Conservation (phyloP, 768 basidiomycete genomes). For the Naganishia vishniacii region DNA sequence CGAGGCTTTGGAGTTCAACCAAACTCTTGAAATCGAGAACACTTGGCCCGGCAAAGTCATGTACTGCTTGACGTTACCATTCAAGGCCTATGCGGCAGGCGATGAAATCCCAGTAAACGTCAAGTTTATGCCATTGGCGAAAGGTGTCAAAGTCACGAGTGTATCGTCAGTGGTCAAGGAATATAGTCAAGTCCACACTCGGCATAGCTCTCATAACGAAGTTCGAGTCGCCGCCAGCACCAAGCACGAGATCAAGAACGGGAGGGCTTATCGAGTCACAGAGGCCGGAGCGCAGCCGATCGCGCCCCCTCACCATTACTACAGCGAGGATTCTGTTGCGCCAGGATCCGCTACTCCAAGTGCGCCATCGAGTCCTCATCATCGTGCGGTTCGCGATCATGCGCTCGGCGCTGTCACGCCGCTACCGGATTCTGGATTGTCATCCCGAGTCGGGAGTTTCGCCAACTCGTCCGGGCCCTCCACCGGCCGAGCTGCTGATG, state of each 20-base stretch:
- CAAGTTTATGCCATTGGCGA: slow-evolving; percentile 79
- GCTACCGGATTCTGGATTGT: slow-evolving; percentile 20
- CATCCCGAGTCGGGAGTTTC: slow-evolving; percentile 14
- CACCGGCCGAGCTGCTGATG: not conserved
- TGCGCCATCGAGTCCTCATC: slow-evolving; percentile 23
- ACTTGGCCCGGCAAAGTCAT: slow-evolving; percentile 97
- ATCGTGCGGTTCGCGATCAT: slow-evolving; percentile 16
- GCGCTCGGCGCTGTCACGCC: slow-evolving; percentile 4
- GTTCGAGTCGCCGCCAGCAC: slow-evolving; percentile 59
- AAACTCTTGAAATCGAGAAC: slow-evolving; percentile 82
- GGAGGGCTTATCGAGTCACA: slow-evolving; percentile 42
- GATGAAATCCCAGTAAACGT: slow-evolving; percentile 73
- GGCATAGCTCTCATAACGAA: slow-evolving; percentile 58
- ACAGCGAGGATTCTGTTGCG: slow-evolving; percentile 9
- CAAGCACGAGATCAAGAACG: slow-evolving; percentile 65
- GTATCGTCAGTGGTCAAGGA: slow-evolving; percentile 70
- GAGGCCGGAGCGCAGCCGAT: slow-evolving; percentile 21
- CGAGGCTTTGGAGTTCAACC: slow-evolving; percentile 90
- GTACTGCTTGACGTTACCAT: slow-evolving; percentile 83
- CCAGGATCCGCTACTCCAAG: slow-evolving; percentile 21
- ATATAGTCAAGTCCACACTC: slow-evolving; percentile 58
- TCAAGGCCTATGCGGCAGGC: slow-evolving; percentile 91
- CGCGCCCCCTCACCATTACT: slow-evolving; percentile 25
- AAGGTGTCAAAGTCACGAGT: slow-evolving; percentile 69
- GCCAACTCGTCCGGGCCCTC: slow-evolving; percentile 4